A percentile compares a stretch with the other conserved stretches of the same genome.
These are phyloP conservation scores for Priceomyces melissophilus DNA, from an alignment of 805 yeast genomes.

Conservation along the genomic window DNA sequence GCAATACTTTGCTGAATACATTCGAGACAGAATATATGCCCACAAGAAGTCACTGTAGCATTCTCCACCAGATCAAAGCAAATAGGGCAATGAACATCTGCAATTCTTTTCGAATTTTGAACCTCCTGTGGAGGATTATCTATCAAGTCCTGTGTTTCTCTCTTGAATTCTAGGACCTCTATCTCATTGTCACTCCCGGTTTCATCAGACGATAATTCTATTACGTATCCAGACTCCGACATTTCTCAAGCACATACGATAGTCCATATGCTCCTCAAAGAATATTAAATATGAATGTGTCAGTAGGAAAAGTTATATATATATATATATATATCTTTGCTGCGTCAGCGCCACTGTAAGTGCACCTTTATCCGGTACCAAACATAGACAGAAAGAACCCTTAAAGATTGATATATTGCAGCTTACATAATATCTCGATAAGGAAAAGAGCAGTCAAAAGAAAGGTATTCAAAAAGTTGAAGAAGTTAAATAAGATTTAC, in stretches of 20 bases:
- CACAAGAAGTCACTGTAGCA: constrained; percentile 42
- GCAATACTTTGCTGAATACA: constrained; percentile 40
- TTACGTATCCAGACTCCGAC: constrained; percentile 14
- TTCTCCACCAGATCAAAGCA: constrained; percentile 39
- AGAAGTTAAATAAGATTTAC: too few species aligned
- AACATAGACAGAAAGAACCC: too few species aligned
- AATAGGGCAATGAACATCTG: constrained; percentile 40
- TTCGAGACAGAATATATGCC: constrained; percentile 42
- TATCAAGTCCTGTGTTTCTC: constrained; percentile 33
- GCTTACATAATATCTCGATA: too few species aligned
- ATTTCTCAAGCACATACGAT: constrained; percentile 1
- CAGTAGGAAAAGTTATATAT: too few species aligned
- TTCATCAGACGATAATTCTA: constrained; percentile 19
- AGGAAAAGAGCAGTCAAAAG: too few species aligned
- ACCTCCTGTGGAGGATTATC: constrained; percentile 21
- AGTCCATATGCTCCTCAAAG: too few species aligned
- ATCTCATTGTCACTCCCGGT: constrained; percentile 33
- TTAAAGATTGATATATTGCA: too few species aligned
- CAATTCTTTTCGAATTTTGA: constrained; percentile 26
- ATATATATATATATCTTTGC: too few species aligned
- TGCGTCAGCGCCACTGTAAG: too few species aligned
- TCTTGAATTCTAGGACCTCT: constrained; percentile 34
- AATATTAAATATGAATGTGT: too few species aligned
- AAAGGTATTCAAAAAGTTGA: too few species aligned
- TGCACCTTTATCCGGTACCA: too few species aligned